A percentile compares a stretch with the other conserved stretches of the same genome.
Conservation (phyloP, 1,139 yeast species). For the Blastobotrys serpentis region DNA sequence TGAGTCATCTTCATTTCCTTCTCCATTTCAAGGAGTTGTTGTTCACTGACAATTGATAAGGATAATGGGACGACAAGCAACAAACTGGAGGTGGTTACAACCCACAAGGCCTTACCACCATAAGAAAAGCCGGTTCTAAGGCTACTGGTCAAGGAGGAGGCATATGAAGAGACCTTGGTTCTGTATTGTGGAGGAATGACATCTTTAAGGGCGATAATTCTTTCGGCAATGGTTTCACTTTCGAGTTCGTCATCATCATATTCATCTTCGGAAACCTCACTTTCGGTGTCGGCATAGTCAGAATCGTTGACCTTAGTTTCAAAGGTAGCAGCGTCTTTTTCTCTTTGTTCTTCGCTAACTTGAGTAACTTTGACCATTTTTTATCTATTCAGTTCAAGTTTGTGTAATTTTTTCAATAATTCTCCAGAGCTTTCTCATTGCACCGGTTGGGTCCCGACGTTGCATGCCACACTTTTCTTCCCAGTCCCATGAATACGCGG, state of each 20-base stretch:
- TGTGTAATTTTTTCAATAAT: slow-evolving; percentile 4
- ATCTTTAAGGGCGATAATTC: slow-evolving; percentile 88
- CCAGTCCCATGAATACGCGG: background rate
- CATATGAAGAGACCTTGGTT: slow-evolving; percentile 42
- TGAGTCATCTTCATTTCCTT: slow-evolving; percentile 86
- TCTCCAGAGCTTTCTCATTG: slow-evolving; percentile 1
- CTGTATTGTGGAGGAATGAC: slow-evolving; percentile 89
- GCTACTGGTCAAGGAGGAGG: slow-evolving; percentile 35
- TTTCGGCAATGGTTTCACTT: slow-evolving; percentile 80
- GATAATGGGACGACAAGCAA: slow-evolving; percentile 92
- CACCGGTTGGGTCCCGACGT: background rate
- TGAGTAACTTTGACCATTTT: slow-evolving; percentile 74
- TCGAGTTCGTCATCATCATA: slow-evolving; percentile 70
- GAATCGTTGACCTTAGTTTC: slow-evolving; percentile 43
- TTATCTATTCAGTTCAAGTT: no score
- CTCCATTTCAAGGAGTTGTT: slow-evolving; percentile 91
- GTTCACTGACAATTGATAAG: slow-evolving; percentile 84
- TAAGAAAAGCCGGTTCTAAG: slow-evolving; percentile 47
- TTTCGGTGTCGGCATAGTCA: slow-evolving; percentile 37
- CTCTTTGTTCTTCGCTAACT: slow-evolving; percentile 47
- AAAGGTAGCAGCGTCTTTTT: slow-evolving; percentile 41
- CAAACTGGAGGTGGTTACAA: slow-evolving; percentile 76
- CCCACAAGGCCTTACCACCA: slow-evolving; percentile 81
- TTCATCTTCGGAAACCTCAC: slow-evolving; percentile 47
- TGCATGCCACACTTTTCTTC: background rate